Conservation (phyloP, 2,329 filamentous ascomycete genomes). For the Alternaria arbusti region DNA sequence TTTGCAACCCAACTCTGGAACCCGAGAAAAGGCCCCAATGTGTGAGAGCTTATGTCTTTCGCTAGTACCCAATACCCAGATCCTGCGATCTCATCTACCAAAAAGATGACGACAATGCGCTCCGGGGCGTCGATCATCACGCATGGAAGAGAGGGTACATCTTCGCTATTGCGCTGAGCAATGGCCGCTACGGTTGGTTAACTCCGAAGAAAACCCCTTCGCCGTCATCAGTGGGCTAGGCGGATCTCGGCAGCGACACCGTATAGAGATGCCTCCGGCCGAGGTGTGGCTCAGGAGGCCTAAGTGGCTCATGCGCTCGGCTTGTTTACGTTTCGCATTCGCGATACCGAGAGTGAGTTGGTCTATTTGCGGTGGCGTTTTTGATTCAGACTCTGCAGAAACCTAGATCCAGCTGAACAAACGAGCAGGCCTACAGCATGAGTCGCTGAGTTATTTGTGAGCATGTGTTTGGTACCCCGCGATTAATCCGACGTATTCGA, state of each 20-base stretch:
- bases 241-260: constrained; percentile 3
- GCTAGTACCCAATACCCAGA: background rate
- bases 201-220: background rate
- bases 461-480: background rate
- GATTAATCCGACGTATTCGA: background rate
- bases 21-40: background rate
- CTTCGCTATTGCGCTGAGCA: background rate
- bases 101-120: background rate
- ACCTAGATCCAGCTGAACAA: background rate
- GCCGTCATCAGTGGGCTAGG: background rate
- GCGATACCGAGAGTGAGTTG: background rate
- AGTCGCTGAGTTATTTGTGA: background rate
- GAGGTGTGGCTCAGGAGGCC: background rate
- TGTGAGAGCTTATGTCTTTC: background rate
- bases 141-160: background rate
- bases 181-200: background rate
- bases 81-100: background rate
- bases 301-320: background rate
- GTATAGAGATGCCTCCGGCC: background rate
- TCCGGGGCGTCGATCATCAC: background rate
- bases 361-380: background rate
- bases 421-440: background rate
- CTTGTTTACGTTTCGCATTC: background rate
- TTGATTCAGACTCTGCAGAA: background rate
- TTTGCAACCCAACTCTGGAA: background rate